Conservation (phyloP, 208 protist species). For the Wallacemonas collosoma region DNA sequence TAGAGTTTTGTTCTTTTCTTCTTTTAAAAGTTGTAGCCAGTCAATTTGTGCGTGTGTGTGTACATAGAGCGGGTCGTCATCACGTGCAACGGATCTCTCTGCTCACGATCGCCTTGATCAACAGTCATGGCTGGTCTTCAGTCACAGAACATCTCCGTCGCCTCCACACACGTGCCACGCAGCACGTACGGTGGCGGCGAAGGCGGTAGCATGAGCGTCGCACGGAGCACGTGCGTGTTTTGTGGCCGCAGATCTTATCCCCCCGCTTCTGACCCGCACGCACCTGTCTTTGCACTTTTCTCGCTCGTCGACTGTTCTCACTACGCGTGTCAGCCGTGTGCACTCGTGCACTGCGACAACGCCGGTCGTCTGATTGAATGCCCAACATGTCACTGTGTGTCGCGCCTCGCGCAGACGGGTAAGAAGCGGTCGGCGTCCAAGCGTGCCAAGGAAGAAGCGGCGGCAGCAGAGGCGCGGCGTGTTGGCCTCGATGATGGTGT, state of each 20-base stretch:
- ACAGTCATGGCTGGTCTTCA: slow-evolving; percentile 69
- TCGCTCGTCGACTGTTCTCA: slow-evolving; percentile 89
- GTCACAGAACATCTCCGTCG: slow-evolving; percentile 81
- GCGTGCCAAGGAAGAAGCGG: not conserved
- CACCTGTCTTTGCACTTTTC: slow-evolving; percentile 87
- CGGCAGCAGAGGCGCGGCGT: slow-evolving; percentile 18
- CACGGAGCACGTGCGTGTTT: slow-evolving; percentile 65
- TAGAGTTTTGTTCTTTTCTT: slow-evolving; percentile 9
- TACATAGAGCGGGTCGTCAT: not conserved
- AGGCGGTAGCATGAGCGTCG: slow-evolving; percentile 14
- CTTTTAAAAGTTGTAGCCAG: not conserved
- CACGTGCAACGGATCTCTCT: too few species aligned
- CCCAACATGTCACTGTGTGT: slow-evolving; percentile 73
- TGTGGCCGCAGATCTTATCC: slow-evolving; percentile 52
- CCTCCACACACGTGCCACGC: slow-evolving; percentile 39
- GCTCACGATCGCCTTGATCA: not conserved
- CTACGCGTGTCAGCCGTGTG: slow-evolving; percentile 90
- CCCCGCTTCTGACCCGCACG: slow-evolving; percentile 60
- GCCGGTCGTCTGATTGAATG: slow-evolving; percentile 70
- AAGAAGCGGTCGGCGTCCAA: slow-evolving; percentile 37
- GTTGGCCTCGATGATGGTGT: slow-evolving; percentile 80
- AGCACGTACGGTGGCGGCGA: slow-evolving; percentile 14
- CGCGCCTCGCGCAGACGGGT: slow-evolving; percentile 77
- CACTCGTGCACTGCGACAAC: slow-evolving; percentile 82
- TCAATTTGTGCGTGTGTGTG: slow-evolving; percentile 1